Conservation (phyloP, 2,329 filamentous ascomycete species). For the Trichoderma atroviride region DNA sequence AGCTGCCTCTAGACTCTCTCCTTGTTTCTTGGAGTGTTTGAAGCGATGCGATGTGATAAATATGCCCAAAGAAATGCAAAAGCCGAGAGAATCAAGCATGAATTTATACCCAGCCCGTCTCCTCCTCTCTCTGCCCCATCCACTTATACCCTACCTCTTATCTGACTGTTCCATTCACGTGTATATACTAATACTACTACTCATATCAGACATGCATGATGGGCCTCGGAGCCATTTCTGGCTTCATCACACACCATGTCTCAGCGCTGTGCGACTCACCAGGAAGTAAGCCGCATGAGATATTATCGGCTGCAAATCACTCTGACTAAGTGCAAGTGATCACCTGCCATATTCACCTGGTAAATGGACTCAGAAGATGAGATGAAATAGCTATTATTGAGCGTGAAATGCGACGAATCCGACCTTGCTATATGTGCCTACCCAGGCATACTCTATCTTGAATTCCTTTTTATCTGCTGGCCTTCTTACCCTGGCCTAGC, state of each 20-base stretch:
- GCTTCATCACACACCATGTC: slow-evolving; percentile 18
- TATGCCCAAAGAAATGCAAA: neutral
- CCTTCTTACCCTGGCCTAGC: neutral
- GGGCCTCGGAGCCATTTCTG: neutral
- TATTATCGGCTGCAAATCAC: neutral
- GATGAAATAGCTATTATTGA: neutral
- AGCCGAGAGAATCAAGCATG: neutral
- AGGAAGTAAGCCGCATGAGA: slow-evolving; percentile 12
- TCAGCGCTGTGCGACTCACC: slow-evolving; percentile 14
- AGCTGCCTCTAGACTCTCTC: neutral
- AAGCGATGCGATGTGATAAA: neutral
- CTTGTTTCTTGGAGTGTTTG: neutral
- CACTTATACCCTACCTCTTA: neutral
- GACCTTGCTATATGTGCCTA: neutral
- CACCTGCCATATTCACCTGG: neutral
- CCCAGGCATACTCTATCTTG: neutral
- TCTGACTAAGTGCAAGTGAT: neutral
- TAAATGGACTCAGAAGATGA: neutral
- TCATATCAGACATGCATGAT: slow-evolving; percentile 24
- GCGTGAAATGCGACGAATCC: neutral
- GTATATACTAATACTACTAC: neutral
- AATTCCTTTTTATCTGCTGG: neutral
- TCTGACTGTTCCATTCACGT: neutral
- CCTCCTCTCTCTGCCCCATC: neutral
- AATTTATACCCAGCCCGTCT: neutral